phyloP scores from a whole-genome alignment of 1,284 basidiomycete genomes.

The Trametes pubescens region DNA sequence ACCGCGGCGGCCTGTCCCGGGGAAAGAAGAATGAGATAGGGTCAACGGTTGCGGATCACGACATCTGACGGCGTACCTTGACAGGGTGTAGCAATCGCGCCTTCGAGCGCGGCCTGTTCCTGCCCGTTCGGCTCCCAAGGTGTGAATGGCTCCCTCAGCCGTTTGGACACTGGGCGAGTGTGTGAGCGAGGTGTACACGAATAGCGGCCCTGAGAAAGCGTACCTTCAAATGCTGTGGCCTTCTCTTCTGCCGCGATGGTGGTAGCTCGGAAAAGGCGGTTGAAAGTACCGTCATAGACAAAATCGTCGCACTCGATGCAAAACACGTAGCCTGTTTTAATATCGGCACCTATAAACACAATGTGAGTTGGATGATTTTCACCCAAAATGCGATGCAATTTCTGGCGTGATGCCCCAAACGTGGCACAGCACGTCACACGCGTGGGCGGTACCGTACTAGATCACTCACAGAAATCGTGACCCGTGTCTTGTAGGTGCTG shows the following conservation, averaged over 20 bases:
- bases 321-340: conserved; percentile 63
- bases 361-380: conserved; percentile 7
- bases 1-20: conserved; percentile 75
- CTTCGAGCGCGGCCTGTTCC: conserved; percentile 49
- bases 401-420: not conserved
- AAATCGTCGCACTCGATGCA: conserved; percentile 68
- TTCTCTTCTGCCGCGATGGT: conserved; percentile 59
- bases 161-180: conserved; percentile 47
- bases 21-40: not conserved
- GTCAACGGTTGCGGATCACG: not conserved
- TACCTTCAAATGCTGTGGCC: conserved; percentile 57
- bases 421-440: too few relatives aligned
- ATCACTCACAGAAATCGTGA: conserved; percentile 75
- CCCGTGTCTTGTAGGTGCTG: conserved; percentile 63
- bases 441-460: not conserved
- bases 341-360: conserved; percentile 57
- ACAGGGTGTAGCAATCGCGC: conserved; percentile 58
- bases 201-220: conserved; percentile 1
- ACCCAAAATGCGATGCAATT: conserved; percentile 5
- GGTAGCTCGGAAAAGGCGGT: conserved; percentile 47
- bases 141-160: conserved; percentile 51
- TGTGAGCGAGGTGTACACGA: not conserved
- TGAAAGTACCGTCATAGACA: conserved; percentile 57
- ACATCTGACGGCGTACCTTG: conserved; percentile 54
- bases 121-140: conserved; percentile 52